These are phyloP conservation scores for Cylindricascospora bacillispora DNA, from an alignment of 1,139 yeast genomes.

Conservation along the genomic window DNA sequence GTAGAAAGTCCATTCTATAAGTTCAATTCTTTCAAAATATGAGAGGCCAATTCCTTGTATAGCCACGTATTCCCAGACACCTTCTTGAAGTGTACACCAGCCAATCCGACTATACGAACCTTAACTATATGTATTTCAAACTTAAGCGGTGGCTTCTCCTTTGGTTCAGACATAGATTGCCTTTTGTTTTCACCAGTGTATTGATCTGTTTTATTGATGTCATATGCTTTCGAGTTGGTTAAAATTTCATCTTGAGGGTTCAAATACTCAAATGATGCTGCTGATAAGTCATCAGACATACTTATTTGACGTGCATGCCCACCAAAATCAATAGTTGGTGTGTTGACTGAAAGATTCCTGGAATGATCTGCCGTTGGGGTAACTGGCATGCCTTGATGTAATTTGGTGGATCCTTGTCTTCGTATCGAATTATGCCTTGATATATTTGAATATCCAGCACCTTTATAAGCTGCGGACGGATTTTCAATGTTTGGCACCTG, in stretches of 20 bases:
- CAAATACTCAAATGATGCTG: slow-evolving; percentile 55
- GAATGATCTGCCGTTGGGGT: slow-evolving; percentile 28
- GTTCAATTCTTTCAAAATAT: slow-evolving; percentile 65
- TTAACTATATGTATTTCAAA: slow-evolving; percentile 90
- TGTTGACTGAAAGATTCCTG: slow-evolving; percentile 16
- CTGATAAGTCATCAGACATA: slow-evolving; percentile 29
- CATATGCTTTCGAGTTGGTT: slow-evolving; percentile 23
- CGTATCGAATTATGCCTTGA: slow-evolving; percentile 21
- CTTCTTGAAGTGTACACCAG: slow-evolving; percentile 91
- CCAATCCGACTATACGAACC: slow-evolving; percentile 83
- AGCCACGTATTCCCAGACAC: slow-evolving; percentile 91
- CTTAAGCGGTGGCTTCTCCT: slow-evolving; percentile 46
- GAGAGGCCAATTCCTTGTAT: slow-evolving; percentile 82
- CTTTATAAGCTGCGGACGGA: slow-evolving; percentile 4
- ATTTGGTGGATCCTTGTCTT: slow-evolving; percentile 16
- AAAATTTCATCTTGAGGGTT: slow-evolving; percentile 22
- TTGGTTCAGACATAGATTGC: slow-evolving; percentile 7
- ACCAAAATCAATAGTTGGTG: slow-evolving; percentile 4
- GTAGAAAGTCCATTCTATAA: no score
- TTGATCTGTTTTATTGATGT: slow-evolving; percentile 14
- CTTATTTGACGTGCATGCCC: not conserved
- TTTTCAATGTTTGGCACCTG: slow-evolving; percentile 11
- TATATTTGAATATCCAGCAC: slow-evolving; percentile 6
- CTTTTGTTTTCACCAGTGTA: slow-evolving; percentile 17
- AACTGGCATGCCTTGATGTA: slow-evolving; percentile 29